These are phyloP conservation scores for Excoecaria agallocha DNA, from an alignment of 345 rosid genomes.

Conservation along the genomic window DNA sequence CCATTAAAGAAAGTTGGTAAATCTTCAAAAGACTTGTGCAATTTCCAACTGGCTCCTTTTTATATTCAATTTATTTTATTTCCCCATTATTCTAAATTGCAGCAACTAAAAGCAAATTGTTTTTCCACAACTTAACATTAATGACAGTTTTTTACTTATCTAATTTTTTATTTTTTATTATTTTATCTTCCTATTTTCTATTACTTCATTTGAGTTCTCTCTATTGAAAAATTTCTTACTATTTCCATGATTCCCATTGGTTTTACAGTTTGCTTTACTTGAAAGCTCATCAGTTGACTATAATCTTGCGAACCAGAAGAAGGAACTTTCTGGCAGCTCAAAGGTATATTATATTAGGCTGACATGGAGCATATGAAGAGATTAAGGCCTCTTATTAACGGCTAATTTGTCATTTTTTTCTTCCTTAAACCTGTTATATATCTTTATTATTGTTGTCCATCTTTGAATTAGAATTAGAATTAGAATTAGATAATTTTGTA, in stretches of 20 bases:
- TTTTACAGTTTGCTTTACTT: slow-evolving; percentile 62
- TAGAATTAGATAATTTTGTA: too few species aligned
- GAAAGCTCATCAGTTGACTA: slow-evolving; percentile 69
- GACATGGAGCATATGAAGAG: too few species aligned
- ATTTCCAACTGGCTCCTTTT: background rate
- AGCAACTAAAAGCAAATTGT: background rate
- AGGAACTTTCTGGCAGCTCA: slow-evolving; percentile 54
- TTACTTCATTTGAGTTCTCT: background rate
- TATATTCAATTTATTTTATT: background rate
- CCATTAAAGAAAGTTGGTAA: background rate
- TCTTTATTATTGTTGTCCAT: too few species aligned
- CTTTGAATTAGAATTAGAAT: too few species aligned
- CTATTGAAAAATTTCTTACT: background rate
- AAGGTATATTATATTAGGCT: too few species aligned
- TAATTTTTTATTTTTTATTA: background rate
- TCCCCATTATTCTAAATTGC: background rate
- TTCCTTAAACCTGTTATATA: too few species aligned
- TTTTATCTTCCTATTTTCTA: background rate
- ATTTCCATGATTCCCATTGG: background rate
- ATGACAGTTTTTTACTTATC: background rate
- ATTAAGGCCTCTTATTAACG: too few species aligned
- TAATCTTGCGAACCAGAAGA: slow-evolving; percentile 65
- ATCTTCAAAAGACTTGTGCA: background rate
- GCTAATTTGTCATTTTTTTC: too few species aligned
- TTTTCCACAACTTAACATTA: background rate